A percentile compares a stretch with the other conserved stretches of the same genome.
Evolutionary conservation across 139 green algal species (phyloP).

Genomic region (Chlorella sp.): DNA sequence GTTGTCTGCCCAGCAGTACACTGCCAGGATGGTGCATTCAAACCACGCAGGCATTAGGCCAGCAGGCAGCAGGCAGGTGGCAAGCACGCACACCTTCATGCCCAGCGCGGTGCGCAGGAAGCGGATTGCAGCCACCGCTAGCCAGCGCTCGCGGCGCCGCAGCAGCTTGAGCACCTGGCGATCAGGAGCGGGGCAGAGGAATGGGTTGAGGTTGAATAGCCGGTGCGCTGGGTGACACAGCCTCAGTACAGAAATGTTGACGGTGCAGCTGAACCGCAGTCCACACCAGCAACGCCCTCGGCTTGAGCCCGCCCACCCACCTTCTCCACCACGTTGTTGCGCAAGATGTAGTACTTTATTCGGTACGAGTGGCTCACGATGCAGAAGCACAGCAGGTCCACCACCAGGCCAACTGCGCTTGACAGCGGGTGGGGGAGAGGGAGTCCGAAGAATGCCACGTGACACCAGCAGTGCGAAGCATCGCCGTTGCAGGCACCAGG

Average conservation of each 20-base stretch:
- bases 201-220: too few relatives aligned
- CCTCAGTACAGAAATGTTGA: too few relatives aligned
- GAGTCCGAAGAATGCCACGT: not conserved
- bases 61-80: not conserved
- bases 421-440: not conserved
- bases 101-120: slow-evolving; percentile 92
- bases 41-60: not conserved
- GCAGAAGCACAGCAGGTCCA: slow-evolving; percentile 97
- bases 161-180: slow-evolving; percentile 81
- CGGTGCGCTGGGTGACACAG: too few relatives aligned
- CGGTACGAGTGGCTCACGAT: slow-evolving; percentile 85
- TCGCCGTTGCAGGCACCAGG: not conserved
- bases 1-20: too few relatives aligned
- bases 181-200: not conserved
- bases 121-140: slow-evolving; percentile 88
- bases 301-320: too few relatives aligned
- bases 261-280: too few relatives aligned
- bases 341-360: slow-evolving; percentile 93
- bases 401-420: slow-evolving; percentile 73
- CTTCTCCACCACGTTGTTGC: slow-evolving; percentile 87
- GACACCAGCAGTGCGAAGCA: not conserved
- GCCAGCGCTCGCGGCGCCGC: slow-evolving; percentile 79
- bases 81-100: slow-evolving; percentile 58
- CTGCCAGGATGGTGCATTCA: too few relatives aligned
- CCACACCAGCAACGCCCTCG: too few relatives aligned